Conservation (phyloP, 139 green algal genomes). For the Marvania coccoides region DNA sequence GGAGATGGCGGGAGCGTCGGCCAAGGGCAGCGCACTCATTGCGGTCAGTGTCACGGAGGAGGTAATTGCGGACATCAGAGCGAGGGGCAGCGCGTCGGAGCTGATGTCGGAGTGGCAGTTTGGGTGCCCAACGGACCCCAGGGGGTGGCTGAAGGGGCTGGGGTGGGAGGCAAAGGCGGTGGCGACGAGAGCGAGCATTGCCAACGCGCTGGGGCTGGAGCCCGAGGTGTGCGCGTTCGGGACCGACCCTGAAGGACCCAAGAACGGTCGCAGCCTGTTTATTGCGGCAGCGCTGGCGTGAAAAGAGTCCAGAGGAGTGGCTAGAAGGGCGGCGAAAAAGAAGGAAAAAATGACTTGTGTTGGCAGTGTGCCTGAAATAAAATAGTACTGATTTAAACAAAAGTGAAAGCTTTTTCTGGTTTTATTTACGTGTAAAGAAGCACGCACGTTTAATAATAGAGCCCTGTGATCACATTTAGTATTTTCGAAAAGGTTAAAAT, state of each 20-base stretch:
- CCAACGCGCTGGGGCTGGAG: neutral
- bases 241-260: neutral
- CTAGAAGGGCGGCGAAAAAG: neutral
- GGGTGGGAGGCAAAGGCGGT: neutral
- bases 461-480: too few relatives aligned
- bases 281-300: neutral
- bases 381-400: too few relatives aligned
- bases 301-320: neutral
- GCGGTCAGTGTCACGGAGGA: constrained; percentile 6
- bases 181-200: neutral
- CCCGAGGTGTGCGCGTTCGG: neutral
- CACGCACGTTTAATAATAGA: too few relatives aligned
- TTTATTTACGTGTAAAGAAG: too few relatives aligned
- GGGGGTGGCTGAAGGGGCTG: neutral
- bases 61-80: constrained; percentile 5
- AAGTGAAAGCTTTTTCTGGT: too few relatives aligned
- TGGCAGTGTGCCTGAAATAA: too few relatives aligned
- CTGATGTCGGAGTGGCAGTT: constrained; percentile 23
- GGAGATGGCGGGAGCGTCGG: neutral
- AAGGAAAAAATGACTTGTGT: neutral
- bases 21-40: constrained; percentile 2
- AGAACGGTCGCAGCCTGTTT: neutral
- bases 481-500: too few relatives aligned
- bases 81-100: neutral
- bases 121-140: constrained; percentile 21